phyloP scores from a whole-genome alignment of 257 asterid species.

The Gentiana straminea region DNA sequence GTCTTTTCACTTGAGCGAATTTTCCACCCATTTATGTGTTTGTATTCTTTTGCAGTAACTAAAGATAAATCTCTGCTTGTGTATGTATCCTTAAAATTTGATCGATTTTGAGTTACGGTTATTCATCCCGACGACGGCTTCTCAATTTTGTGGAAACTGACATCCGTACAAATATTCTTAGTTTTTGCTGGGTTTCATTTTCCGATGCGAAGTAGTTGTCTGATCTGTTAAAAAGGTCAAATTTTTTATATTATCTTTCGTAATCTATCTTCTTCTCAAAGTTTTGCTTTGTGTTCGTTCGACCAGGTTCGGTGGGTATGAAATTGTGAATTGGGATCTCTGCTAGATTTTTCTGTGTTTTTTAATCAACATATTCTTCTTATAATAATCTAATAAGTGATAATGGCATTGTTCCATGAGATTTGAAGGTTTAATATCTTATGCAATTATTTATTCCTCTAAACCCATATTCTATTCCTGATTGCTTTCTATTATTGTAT shows the following conservation, averaged over 20 bases:
- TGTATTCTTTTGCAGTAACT: no score
- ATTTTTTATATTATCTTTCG: conserved; percentile 6
- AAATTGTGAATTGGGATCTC: conserved; percentile 84
- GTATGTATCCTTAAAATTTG: conserved; percentile 11
- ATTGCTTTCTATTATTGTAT: background rate
- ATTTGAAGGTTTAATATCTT: conserved; percentile 16
- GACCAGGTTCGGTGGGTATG: conserved; percentile 70
- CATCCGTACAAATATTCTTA: conserved; percentile 15
- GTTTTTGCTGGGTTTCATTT: conserved; percentile 23
- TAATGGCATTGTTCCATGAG: conserved; percentile 28
- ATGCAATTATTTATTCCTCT: conserved; percentile 23
- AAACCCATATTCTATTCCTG: conserved; percentile 14
- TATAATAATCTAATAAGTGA: conserved; percentile 3
- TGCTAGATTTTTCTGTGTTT: conserved; percentile 57
- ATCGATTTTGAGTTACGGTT: conserved; percentile 18
- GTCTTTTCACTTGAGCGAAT: no score
- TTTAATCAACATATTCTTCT: conserved; percentile 10
- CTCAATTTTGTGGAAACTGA: conserved; percentile 22
- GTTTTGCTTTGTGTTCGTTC: conserved; percentile 23
- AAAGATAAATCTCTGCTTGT: background rate
- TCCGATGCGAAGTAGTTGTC: conserved; percentile 21
- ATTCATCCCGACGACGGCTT: conserved; percentile 33
- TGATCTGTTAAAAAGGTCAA: background rate
- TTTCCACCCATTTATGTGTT: no score
- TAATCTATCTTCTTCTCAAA: conserved; percentile 12